phyloP scores from a whole-genome alignment of 1,284 basidiomycete genomes.

The Puccinia coronata region DNA sequence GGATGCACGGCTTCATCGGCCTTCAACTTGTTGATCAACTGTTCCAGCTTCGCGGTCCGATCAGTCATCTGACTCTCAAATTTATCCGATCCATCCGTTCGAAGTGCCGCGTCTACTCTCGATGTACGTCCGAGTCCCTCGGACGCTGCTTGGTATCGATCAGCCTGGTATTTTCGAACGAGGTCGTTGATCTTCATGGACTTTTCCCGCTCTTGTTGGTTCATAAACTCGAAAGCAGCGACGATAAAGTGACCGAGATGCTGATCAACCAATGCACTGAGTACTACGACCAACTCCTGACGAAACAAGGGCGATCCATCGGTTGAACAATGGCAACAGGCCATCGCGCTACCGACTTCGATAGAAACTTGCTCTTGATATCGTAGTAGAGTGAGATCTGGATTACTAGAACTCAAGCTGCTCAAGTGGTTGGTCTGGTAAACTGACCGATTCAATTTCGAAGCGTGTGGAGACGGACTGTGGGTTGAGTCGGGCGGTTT shows the following conservation, averaged over 20 bases:
- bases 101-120: background rate
- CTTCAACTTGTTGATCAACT: constrained; percentile 40
- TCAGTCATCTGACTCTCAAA: constrained; percentile 35
- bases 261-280: constrained; percentile 45
- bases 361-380: constrained; percentile 48
- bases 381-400: constrained; percentile 17
- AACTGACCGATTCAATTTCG: background rate
- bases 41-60: constrained; percentile 42
- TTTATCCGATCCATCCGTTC: background rate
- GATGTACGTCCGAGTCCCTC: background rate
- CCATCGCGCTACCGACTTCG: constrained; percentile 46
- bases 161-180: constrained; percentile 42
- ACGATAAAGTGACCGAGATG: constrained; percentile 49
- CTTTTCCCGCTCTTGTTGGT: constrained; percentile 30
- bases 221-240: constrained; percentile 38
- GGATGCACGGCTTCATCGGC: constrained; percentile 34
- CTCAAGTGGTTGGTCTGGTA: constrained; percentile 35
- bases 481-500: constrained; percentile 63
- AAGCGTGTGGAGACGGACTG: background rate
- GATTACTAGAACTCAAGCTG: constrained; percentile 46
- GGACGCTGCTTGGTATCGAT: background rate
- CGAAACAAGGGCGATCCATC: constrained; percentile 49
- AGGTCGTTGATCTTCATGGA: constrained; percentile 13
- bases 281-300: constrained; percentile 48
- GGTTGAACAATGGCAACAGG: constrained; percentile 47